These are phyloP conservation scores for Arachis stenosperma DNA, from an alignment of 306 rosid genomes.

Conservation along the genomic window DNA sequence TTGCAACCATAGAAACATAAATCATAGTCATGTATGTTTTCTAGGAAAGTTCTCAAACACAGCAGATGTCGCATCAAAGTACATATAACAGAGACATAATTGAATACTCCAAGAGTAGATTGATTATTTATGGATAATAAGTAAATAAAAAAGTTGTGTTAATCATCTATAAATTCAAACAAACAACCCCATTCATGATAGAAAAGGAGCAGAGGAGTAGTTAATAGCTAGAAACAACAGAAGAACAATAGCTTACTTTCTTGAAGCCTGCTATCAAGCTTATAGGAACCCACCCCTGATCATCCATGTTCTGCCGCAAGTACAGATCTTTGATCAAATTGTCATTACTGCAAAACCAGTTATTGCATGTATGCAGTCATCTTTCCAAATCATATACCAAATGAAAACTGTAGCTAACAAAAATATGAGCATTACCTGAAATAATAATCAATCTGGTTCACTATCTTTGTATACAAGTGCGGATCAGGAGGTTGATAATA, in stretches of 20 bases:
- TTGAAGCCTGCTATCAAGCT: constrained; percentile 76
- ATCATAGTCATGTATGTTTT: neutral
- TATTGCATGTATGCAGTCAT: constrained; percentile 30
- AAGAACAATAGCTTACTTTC: constrained; percentile 54
- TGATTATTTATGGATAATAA: neutral
- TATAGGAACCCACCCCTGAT: constrained; percentile 89
- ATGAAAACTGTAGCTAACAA: neutral
- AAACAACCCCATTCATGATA: neutral
- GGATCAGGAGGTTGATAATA: constrained; percentile 50
- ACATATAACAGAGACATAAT: neutral
- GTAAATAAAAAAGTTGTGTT: neutral
- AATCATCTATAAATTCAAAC: constrained; percentile 15
- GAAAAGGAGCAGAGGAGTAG: constrained; percentile 14
- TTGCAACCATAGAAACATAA: constrained; percentile 5
- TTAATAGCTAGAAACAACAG: constrained; percentile 32
- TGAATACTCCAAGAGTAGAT: neutral
- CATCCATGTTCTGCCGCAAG: constrained; percentile 85
- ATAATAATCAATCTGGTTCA: constrained; percentile 84
- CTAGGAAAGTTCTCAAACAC: neutral
- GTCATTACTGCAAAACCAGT: constrained; percentile 63
- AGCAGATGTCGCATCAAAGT: neutral
- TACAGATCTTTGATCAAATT: constrained; percentile 75
- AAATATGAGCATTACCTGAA: constrained; percentile 65
- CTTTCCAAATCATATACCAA: constrained; percentile 22
- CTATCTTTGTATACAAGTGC: constrained; percentile 63